phyloP scores from a whole-genome alignment of 352 stramenopile species.

The Lagenidium sp. region DNA sequence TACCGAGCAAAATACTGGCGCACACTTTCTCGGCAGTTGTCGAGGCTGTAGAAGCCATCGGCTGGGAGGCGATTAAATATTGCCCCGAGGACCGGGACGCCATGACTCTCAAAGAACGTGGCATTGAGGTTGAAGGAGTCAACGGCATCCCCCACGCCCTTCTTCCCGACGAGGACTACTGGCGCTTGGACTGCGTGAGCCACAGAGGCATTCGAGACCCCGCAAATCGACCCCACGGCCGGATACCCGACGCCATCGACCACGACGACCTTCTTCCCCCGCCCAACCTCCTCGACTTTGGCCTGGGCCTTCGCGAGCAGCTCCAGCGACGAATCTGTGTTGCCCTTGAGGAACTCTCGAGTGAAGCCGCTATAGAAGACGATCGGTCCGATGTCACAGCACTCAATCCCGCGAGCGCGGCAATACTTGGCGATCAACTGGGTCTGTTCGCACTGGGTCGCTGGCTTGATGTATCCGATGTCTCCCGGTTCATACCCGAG shows the following conservation, averaged over 20 bases:
- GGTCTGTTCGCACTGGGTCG: constrained; percentile 94
- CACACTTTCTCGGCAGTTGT: constrained; percentile 87
- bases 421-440: constrained; percentile 94
- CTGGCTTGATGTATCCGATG: constrained; percentile 98
- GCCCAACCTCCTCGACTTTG: constrained; percentile 85
- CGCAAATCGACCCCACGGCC: constrained; percentile 74
- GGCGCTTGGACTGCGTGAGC: constrained; percentile 56
- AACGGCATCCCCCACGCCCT: constrained; percentile 94
- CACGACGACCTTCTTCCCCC: constrained; percentile 89
- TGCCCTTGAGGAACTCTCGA: constrained; percentile 90
- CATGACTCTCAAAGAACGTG: constrained; percentile 88
- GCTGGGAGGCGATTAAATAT: constrained; percentile 94
- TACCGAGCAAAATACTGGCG: constrained; percentile 88
- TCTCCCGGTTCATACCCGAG: constrained; percentile 47
- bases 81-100: constrained; percentile 91
- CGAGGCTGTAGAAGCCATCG: constrained; percentile 93
- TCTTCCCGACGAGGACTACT: constrained; percentile 93
- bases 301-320: constrained; percentile 77
- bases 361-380: constrained; percentile 98
- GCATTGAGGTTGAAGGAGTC: constrained; percentile 98
- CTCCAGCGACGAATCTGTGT: constrained; percentile 73
- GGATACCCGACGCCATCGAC: constrained; percentile 98
- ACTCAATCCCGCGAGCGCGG: constrained; percentile 76
- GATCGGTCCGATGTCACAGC: constrained; percentile 89
- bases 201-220: constrained; percentile 65